A percentile compares a stretch with the other conserved stretches of the same genome.
Conservation (phyloP, 495 filamentous ascomycete genomes). For the Neurospora discreta region DNA sequence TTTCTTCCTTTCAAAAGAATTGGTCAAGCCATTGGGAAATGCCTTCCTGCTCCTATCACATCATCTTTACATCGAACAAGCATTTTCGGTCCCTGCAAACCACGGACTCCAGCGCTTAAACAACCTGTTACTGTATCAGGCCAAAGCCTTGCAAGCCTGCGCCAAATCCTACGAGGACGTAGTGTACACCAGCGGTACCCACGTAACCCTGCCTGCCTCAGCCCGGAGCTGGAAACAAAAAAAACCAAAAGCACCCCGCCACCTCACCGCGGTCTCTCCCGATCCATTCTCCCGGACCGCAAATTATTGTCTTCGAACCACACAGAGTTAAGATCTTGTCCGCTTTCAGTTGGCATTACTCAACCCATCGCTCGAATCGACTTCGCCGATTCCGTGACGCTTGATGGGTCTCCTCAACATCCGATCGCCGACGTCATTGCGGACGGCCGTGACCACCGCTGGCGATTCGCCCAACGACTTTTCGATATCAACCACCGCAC, state of each 20-base stretch:
- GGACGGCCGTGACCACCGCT: constrained; percentile 30
- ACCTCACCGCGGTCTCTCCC: neutral
- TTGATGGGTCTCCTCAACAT: constrained; percentile 32
- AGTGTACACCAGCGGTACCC: neutral
- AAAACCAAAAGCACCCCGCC: neutral
- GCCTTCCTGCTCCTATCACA: neutral
- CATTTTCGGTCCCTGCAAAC: neutral
- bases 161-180: neutral
- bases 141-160: neutral
- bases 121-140: neutral
- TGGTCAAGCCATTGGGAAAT: neutral
- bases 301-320: neutral
- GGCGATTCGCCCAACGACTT: constrained; percentile 13
- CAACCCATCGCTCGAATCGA: neutral
- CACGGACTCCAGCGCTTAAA: neutral
- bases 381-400: neutral
- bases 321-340: neutral
- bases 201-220: neutral
- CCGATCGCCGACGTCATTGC: constrained; percentile 55
- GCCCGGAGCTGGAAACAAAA: neutral
- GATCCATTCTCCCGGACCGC: neutral
- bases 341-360: neutral
- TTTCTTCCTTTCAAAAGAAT: neutral
- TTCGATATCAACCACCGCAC: constrained; percentile 10
- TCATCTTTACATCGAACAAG: neutral